These are phyloP conservation scores for Metarhizium brunneum DNA, from an alignment of 2,329 filamentous ascomycete species.

Conservation along the genomic window DNA sequence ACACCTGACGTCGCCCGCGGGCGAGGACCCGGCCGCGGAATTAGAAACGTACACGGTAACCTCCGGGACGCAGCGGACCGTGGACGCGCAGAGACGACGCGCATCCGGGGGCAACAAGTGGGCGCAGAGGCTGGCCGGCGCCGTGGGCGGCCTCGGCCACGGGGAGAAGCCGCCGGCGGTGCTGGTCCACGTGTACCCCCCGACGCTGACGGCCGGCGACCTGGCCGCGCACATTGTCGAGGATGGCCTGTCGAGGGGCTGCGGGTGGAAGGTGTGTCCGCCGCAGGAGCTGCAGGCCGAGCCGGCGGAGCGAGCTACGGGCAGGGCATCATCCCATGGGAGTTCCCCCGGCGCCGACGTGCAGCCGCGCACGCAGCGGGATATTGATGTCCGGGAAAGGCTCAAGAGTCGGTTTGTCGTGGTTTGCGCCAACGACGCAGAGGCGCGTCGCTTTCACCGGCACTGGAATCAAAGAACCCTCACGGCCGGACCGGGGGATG, in stretches of 20 bases:
- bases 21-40: conserved; percentile 12
- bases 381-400: conserved; percentile 12
- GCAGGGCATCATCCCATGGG: conserved; percentile 8
- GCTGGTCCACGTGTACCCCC: conserved; percentile 20
- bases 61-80: conserved; percentile 13
- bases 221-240: conserved; percentile 29
- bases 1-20: conserved; percentile 13
- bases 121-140: conserved; percentile 13
- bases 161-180: conserved; percentile 19
- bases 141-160: conserved; percentile 13
- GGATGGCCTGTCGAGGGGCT: conserved; percentile 29
- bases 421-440: conserved; percentile 19
- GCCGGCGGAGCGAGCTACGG: not conserved
- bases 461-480: conserved; percentile 29
- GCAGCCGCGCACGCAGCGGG: not conserved
- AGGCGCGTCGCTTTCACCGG: conserved; percentile 31
- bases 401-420: conserved; percentile 22
- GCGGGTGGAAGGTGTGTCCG: conserved; percentile 14
- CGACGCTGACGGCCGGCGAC: conserved; percentile 19
- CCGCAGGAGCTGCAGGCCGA: conserved; percentile 9
- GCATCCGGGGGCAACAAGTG: conserved; percentile 15
- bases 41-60: conserved; percentile 20
- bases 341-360: not conserved
- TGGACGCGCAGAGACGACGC: conserved; percentile 12
- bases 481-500: conserved; percentile 6